Conservation (phyloP, 768 basidiomycete species). For the Suillus plorans region DNA sequence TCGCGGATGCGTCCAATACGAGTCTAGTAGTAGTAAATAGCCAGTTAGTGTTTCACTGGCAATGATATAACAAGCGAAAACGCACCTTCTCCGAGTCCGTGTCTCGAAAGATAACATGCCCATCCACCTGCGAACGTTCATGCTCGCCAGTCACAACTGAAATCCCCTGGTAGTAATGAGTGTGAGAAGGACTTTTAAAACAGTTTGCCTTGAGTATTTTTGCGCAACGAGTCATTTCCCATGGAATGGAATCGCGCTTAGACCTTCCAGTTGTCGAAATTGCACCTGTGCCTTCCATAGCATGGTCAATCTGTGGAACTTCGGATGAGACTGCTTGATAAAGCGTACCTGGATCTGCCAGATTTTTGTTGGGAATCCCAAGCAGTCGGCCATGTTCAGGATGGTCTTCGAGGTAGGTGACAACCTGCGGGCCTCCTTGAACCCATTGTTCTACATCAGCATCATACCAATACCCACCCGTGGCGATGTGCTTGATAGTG, state of each 20-base stretch:
- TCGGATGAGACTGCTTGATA: too few species aligned
- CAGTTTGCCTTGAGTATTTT: not conserved
- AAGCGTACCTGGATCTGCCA: too few species aligned
- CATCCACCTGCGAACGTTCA: not conserved
- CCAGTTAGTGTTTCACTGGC: not conserved
- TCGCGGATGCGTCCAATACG: conserved; percentile 2
- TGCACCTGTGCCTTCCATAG: too few species aligned
- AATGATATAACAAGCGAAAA: not conserved
- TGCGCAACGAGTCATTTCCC: conserved; percentile 1
- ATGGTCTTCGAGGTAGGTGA: too few species aligned
- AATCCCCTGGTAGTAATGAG: not conserved
- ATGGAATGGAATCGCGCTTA: not conserved
- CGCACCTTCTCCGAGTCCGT: not conserved
- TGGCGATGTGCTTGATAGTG: too few species aligned
- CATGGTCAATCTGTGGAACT: too few species aligned
- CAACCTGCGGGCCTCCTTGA: too few species aligned
- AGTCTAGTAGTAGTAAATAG: not conserved
- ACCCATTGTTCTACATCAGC: too few species aligned
- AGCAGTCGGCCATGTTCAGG: too few species aligned
- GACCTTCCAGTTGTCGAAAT: too few species aligned
- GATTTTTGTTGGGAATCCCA: too few species aligned
- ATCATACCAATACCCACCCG: too few species aligned
- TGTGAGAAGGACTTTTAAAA: not conserved
- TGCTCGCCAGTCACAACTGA: not conserved
- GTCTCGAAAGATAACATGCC: conserved; percentile 3